Percentiles rank a stretch among this genome's conserved stretches.
These are phyloP conservation scores for Teunomyces lycoperdinae DNA, from an alignment of 805 yeast genomes.

Conservation along the genomic window DNA sequence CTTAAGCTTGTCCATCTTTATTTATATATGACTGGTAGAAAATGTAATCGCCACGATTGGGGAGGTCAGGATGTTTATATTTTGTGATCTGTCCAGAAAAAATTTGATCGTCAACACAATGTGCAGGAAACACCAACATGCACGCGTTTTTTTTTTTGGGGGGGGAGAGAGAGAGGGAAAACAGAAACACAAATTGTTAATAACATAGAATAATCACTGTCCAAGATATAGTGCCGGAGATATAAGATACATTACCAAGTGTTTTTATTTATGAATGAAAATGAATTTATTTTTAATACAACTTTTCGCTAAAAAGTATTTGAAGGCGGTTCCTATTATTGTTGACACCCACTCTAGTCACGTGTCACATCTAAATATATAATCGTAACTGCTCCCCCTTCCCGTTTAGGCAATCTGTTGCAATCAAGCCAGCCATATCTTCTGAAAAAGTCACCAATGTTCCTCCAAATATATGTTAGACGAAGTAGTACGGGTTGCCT, in stretches of 20 bases:
- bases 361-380: not conserved
- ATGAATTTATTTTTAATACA: too few species aligned
- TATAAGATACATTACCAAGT: too few species aligned
- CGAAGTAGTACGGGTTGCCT: too few species aligned
- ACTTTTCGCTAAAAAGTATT: too few species aligned
- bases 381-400: not conserved
- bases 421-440: not conserved
- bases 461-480: not conserved
- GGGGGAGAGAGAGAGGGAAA: not conserved
- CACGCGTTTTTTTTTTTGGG: not conserved
- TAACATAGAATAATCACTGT: too few species aligned
- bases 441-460: not conserved
- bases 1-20: slow-evolving; percentile 56
- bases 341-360: not conserved
- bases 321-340: too few species aligned
- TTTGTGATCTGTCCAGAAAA: slow-evolving; percentile 12
- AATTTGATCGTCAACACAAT: slow-evolving; percentile 3
- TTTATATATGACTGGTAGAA: slow-evolving; percentile 4
- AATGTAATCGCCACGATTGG: slow-evolving; percentile 1
- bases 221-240: too few species aligned
- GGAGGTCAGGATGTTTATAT: slow-evolving; percentile 6
- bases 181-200: not conserved
- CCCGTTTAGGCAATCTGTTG: not conserved
- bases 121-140: not conserved
- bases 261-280: too few species aligned